These are phyloP conservation scores for Hericium coralloides DNA, from an alignment of 768 basidiomycete species.

Conservation along the genomic window DNA sequence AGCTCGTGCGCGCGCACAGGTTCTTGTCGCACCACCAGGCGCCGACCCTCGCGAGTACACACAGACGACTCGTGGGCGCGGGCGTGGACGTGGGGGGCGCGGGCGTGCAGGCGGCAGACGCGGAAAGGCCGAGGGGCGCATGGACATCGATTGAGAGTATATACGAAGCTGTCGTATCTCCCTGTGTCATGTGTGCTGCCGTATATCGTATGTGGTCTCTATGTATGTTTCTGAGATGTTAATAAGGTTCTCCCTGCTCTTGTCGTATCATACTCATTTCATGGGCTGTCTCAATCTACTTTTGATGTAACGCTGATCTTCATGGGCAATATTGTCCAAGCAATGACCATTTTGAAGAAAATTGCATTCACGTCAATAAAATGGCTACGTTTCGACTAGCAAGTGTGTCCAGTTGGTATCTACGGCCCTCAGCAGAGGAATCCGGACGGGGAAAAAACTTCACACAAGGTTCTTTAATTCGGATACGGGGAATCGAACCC, in stretches of 20 bases:
- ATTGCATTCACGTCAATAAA: no score
- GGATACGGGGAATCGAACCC: constrained; percentile 36
- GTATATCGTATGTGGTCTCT: neutral
- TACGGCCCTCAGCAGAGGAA: neutral
- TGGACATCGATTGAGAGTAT: constrained; percentile 11
- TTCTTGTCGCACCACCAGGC: constrained; percentile 14
- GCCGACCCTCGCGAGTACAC: constrained; percentile 12
- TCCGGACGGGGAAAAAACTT: neutral
- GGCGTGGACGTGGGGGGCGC: constrained; percentile 9
- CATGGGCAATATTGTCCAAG: no score
- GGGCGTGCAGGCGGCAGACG: constrained; percentile 8
- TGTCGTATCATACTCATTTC: no score
- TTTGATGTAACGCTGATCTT: no score
- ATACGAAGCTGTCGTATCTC: neutral
- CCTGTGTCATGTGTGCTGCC: neutral
- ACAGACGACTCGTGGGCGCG: constrained; percentile 1
- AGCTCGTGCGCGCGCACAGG: constrained; percentile 13
- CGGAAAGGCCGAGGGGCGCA: constrained; percentile 7
- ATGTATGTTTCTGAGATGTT: neutral
- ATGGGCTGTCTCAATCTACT: no score
- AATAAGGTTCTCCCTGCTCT: no score
- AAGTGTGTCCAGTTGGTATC: neutral
- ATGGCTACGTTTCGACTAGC: no score
- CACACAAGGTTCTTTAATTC: constrained; percentile 10
- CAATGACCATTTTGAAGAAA: no score